These are phyloP conservation scores for Pestalotiopsis sp. DNA, from an alignment of 2,329 filamentous ascomycete genomes.

Conservation along the genomic window DNA sequence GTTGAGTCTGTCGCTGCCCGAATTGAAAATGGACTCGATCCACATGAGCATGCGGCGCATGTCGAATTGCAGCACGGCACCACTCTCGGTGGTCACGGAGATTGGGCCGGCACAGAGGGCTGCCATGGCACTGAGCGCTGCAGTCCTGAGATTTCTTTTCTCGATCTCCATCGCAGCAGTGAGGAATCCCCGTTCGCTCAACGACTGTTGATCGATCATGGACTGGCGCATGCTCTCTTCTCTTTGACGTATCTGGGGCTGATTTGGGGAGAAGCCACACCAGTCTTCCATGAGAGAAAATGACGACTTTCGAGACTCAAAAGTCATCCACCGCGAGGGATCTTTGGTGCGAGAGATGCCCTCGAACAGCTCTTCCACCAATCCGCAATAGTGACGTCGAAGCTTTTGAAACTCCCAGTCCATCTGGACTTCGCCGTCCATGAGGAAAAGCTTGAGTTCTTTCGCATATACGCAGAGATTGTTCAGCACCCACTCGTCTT, in stretches of 20 bases:
- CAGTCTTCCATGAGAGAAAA: slow-evolving; percentile 99
- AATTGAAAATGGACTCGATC: slow-evolving; percentile 94
- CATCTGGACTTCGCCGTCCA: slow-evolving; percentile 91
- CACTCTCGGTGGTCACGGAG: slow-evolving; percentile 84
- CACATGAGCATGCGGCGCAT: slow-evolving; percentile 90
- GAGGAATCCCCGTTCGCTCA: slow-evolving; percentile 74
- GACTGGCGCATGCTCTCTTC: slow-evolving; percentile 89
- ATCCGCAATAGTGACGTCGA: slow-evolving; percentile 88
- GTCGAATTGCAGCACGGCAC: slow-evolving; percentile 87
- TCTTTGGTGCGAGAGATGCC: slow-evolving; percentile 85
- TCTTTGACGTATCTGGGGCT: slow-evolving; percentile 75
- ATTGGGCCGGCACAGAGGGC: slow-evolving; percentile 86
- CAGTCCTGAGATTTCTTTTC: slow-evolving; percentile 87
- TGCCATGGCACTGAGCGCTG: slow-evolving; percentile 94
- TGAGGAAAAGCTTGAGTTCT: slow-evolving; percentile 90
- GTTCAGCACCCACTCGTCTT: slow-evolving; percentile 87
- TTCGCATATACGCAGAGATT: slow-evolving; percentile 90
- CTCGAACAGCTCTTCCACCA: slow-evolving; percentile 92
- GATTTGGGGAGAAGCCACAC: slow-evolving; percentile 96
- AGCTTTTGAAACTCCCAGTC: slow-evolving; percentile 94
- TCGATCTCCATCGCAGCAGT: slow-evolving; percentile 96
- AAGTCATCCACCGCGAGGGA: slow-evolving; percentile 92
- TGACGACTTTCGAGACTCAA: slow-evolving; percentile 91
- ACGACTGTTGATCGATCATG: slow-evolving; percentile 76
- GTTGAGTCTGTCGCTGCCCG: slow-evolving; percentile 88